Base-by-base conservation (phyloP, 108 stramenopile genomes). In the Parietichytrium sp. region DNA sequence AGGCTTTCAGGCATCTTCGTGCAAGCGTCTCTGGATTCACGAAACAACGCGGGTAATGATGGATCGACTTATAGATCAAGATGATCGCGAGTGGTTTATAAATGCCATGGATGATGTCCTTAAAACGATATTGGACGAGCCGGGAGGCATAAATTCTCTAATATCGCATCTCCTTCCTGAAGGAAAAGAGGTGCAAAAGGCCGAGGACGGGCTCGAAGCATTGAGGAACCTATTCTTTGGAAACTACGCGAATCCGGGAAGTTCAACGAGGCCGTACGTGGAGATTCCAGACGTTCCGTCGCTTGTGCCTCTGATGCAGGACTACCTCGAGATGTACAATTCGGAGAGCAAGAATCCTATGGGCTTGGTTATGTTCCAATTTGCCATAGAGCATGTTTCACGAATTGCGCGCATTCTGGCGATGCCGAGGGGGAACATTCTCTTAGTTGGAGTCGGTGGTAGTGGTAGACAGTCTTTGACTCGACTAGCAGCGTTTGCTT, bases 261-360 rank as follows among this genome's bases (percentile, higher is more conserved):
- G 18, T 6, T 25, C 79, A 12, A 80, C 50, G 50, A 29, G 61
- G 10, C 83, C 87, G 7, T 91, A 91, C 72, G 86, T 83, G 12
- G 89, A 91, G 52, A 85, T 86, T 29, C 33, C 42, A 13, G 88
- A 90, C 26, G 26, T 89, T 26, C 31, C 33, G 42, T 79, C 51
- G 47, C 85, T 92, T 29, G 78, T 85, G 49, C 52, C 10, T 13
- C 82, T 49, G 25, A 89, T 91, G 83, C 87, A 87, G 30, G 79
- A 55, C 2, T 88, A 80, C 53, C 84, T 92, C 20, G 81, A 45
- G 25, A 84, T 90, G 54, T 90, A 84, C 82, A 92, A 92, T 85
- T 81, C 85, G 10, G 79, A 82, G 49, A 84, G 83, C 54, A 84
- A 87, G 27, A 90, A 81, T 47, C 90, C 90, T 31, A 91, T 91